Evolutionary conservation across 371 early-diverging fungal species (phyloP), one percentile per base, ranked within the genome.

Genomic region (Rhizomucor miehei): DNA sequence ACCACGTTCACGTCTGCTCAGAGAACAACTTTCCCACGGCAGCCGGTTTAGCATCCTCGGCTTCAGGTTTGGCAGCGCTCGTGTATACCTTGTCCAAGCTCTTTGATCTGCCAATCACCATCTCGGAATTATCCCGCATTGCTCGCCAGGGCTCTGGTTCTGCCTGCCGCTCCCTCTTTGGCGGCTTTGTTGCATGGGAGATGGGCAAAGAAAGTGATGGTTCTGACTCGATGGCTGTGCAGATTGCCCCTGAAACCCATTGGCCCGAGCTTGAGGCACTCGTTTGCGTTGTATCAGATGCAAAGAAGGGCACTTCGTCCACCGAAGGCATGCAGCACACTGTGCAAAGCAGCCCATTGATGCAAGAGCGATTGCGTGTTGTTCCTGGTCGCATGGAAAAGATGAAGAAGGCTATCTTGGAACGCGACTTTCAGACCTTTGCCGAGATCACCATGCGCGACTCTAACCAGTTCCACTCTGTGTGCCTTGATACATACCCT

Each of bases 11-110:
- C 61, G 86, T 97, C 39, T 88, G 87, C 63, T 95, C 97, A 24
- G 91, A 86, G 60, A 99, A 99, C 86, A 98, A 95, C 82, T 99
- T 99, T 69, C 99, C 99, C 19, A 97, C 99, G 6, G 98, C 98
- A 35, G 98, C 98, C 8, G 99, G 99, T n/a, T 78, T 99, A 38
- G 99, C 99, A n/a, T 97, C 97, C 41, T 95, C 96, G 16, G 99
- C 99, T 14, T 93, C 95, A 12, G 99, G 99, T 3, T 92, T 93
- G 50, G 96, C 99, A 19, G 94, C 94, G 56, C 79, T 99, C 39
- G 95, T 94, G 38, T 90, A 81, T 54, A 90, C 94, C 0, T 67
- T 99, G 48, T 79, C 93, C 37, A 66, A 88, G 59, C 78, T 96
- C 47, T 93, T 85, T 63, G 79, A 88, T 48, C 74, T 92, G 54